phyloP scores from a whole-genome alignment of 805 yeast species.

The Spathaspora hagerdaliae region DNA sequence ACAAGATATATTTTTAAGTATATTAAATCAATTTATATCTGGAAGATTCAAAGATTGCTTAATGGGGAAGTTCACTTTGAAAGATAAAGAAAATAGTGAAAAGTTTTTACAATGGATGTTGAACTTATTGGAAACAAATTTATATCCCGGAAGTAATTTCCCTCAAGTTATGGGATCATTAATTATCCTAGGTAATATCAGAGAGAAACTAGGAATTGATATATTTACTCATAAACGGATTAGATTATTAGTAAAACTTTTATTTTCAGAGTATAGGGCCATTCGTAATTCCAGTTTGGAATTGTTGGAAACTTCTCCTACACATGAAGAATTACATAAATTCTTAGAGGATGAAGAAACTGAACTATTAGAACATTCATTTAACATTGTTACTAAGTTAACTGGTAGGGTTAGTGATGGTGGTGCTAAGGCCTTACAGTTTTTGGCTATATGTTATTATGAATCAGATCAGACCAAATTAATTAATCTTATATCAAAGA shows the following conservation, averaged over 20 bases:
- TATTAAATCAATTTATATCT: constrained; percentile 56
- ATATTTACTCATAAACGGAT: constrained; percentile 16
- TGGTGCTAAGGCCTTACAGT: constrained; percentile 65
- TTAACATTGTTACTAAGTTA: constrained; percentile 29
- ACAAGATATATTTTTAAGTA: constrained; percentile 57
- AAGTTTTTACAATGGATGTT: constrained; percentile 6
- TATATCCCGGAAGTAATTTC: constrained; percentile 45
- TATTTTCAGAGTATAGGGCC: constrained; percentile 74
- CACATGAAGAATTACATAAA: background rate
- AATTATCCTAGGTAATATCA: background rate
- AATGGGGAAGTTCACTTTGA: background rate
- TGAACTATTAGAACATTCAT: constrained; percentile 2
- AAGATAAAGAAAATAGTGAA: background rate
- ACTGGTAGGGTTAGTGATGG: constrained; percentile 70
- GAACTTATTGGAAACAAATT: constrained; percentile 41
- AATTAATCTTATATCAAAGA: background rate
- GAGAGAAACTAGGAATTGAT: background rate
- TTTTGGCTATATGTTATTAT: constrained; percentile 38
- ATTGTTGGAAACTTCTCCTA: background rate
- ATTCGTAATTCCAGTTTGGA: constrained; percentile 51
- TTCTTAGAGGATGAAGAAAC: constrained; percentile 1
- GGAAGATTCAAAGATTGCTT: constrained; percentile 64
- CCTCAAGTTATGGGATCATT: constrained; percentile 25
- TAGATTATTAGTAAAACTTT: constrained; percentile 54
- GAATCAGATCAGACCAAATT: constrained; percentile 13